Conservation (phyloP, 345 rosid genomes). For the Rhizophora mangle region DNA sequence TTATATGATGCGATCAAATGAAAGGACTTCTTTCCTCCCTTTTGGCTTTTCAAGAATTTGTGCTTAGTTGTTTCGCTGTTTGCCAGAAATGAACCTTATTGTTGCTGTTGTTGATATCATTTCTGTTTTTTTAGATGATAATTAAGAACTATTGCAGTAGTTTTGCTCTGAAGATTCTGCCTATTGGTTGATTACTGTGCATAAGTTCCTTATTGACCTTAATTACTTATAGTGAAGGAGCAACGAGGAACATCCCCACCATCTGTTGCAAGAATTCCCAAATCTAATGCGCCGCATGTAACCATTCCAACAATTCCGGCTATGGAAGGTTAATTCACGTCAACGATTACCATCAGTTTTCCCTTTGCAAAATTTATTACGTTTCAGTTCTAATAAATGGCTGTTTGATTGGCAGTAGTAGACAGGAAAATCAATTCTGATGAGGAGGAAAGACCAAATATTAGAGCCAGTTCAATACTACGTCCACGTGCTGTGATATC, state of each 20-base stretch:
- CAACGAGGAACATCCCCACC: slow-evolving; percentile 31
- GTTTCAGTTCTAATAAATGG: background rate
- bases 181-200: background rate
- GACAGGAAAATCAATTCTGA: slow-evolving; percentile 29
- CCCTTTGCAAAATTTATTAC: background rate
- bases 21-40: too few species aligned
- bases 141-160: too few species aligned
- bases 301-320: slow-evolving; percentile 18
- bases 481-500: slow-evolving; percentile 75
- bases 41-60: too few species aligned
- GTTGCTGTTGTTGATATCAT: too few species aligned
- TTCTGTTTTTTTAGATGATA: too few species aligned
- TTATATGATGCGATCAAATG: too few species aligned
- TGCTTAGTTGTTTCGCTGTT: too few species aligned
- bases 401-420: slow-evolving; percentile 20
- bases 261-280: slow-evolving; percentile 38
- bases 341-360: background rate
- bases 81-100: too few species aligned
- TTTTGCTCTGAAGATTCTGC: too few species aligned
- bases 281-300: slow-evolving; percentile 18
- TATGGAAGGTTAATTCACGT: slow-evolving; percentile 24
- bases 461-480: slow-evolving; percentile 43
- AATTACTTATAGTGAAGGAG: slow-evolving; percentile 35
- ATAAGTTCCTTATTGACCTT: background rate
- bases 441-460: slow-evolving; percentile 40